Percentiles rank a stretch among this genome's conserved stretches.
phyloP scores from a whole-genome alignment of 2,329 filamentous ascomycete species.

The Dactylellina leptospora region DNA sequence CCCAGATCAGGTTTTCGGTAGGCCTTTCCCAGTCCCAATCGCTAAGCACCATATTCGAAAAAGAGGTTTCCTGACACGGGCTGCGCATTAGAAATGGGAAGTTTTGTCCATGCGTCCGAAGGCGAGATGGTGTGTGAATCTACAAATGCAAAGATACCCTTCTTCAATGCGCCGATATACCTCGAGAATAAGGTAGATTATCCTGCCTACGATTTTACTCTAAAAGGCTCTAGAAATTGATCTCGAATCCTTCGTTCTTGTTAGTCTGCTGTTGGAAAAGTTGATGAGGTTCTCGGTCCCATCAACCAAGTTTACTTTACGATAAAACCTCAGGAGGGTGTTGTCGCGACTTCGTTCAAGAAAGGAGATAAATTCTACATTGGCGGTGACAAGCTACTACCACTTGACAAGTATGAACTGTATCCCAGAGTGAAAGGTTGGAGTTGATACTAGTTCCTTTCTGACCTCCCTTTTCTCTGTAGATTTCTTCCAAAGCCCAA shows the following conservation, averaged over 20 bases:
- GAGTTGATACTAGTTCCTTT: too few relatives aligned
- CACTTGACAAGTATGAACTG: slow-evolving; percentile 77
- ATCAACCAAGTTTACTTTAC: slow-evolving; percentile 99
- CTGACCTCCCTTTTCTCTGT: background rate
- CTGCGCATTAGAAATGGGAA: slow-evolving; percentile 78
- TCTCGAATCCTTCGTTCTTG: slow-evolving; percentile 1
- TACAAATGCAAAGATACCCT: slow-evolving; percentile 92
- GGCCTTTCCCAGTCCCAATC: slow-evolving; percentile 44
- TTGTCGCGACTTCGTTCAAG: slow-evolving; percentile 94
- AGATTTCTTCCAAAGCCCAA: slow-evolving; percentile 50
- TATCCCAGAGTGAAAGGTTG: background rate
- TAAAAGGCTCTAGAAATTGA: background rate
- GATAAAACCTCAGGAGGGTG: slow-evolving; percentile 95
- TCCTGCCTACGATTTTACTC: background rate
- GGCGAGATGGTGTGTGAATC: slow-evolving; percentile 98
- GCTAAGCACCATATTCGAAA: background rate
- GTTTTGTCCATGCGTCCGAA: slow-evolving; percentile 92
- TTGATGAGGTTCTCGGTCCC: slow-evolving; percentile 96
- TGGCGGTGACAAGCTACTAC: slow-evolving; percentile 89
- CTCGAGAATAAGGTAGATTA: slow-evolving; percentile 88
- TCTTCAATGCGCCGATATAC: slow-evolving; percentile 99
- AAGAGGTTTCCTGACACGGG: slow-evolving; percentile 58
- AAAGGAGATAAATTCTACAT: slow-evolving; percentile 97
- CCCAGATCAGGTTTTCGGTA: slow-evolving; percentile 70
- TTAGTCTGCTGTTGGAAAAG: slow-evolving; percentile 87